Percentiles rank a stretch among this genome's conserved stretches.
phyloP scores from a whole-genome alignment of 345 rosid genomes.

The Hypericum perforatum region DNA sequence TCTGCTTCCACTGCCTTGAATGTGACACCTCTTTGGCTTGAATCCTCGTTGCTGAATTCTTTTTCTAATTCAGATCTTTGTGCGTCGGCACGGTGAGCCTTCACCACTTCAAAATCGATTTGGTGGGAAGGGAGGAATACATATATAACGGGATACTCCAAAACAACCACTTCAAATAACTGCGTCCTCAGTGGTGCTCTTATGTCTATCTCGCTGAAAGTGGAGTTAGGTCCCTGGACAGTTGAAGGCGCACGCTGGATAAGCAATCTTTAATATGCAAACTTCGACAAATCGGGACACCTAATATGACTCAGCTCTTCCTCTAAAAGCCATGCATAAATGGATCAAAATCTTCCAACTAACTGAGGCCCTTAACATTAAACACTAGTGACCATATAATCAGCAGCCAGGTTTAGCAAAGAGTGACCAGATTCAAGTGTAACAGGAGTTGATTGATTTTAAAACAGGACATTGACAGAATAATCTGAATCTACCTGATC shows the following conservation, averaged over 20 bases:
- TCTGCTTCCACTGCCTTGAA: slow-evolving; percentile 57
- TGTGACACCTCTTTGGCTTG: slow-evolving; percentile 30
- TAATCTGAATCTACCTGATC: too few relatives aligned
- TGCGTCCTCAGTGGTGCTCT: slow-evolving; percentile 52
- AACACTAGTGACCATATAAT: too few relatives aligned
- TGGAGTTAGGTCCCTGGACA: slow-evolving; percentile 56
- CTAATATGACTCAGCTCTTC: too few relatives aligned
- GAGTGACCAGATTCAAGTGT: too few relatives aligned
- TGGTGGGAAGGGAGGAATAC: slow-evolving; percentile 66
- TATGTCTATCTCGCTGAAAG: slow-evolving; percentile 52
- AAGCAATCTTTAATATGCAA: not conserved
- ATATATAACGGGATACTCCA: slow-evolving; percentile 84
- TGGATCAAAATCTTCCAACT: too few relatives aligned
- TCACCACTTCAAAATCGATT: slow-evolving; percentile 52
- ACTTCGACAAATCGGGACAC: not conserved
- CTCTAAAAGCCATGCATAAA: too few relatives aligned
- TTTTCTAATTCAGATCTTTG: slow-evolving; percentile 17
- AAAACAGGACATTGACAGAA: too few relatives aligned
- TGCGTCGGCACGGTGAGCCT: slow-evolving; percentile 15
- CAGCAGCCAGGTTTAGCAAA: too few relatives aligned
- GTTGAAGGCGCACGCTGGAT: slow-evolving; percentile 1
- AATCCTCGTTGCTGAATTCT: slow-evolving; percentile 19
- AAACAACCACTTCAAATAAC: slow-evolving; percentile 39
- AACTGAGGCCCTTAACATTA: too few relatives aligned
- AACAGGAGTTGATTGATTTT: too few relatives aligned